Evolutionary conservation across 2,329 filamentous ascomycete genomes (phyloP), one percentile per base, ranked within the genome.

Genomic region (Basipetospora sp.): DNA sequence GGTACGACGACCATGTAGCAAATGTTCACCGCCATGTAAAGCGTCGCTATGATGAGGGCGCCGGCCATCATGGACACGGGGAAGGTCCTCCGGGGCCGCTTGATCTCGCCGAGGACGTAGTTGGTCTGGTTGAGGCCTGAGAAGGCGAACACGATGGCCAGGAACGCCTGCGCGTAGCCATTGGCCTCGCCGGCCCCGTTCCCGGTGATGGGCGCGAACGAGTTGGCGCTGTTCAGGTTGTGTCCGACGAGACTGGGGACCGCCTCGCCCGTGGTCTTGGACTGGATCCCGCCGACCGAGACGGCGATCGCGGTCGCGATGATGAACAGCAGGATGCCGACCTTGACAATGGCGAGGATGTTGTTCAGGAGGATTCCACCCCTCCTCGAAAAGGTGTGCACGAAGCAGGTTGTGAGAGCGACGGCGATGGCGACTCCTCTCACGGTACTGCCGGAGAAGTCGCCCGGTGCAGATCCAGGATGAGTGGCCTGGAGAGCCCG

Each of bases 331-430:
- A 73, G 54, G 2, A 70, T 59, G 31, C 53, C 45, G 18, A 69
- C 48, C 44, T 73, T 73, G 41, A 67, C 44, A 2, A 61, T 49
- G 4, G 67, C 67, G 26, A 72, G 52, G 14, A 58, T 17, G 42
- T 71, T 71, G 47, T 67, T 69, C 18, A 71, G 46, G 17, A 54
- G 46, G 32, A 72, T 68, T 2, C 69, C 69, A 3, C 63, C 65
- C 6, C 59, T 53, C 17, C 69, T 54, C 33, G 64, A 69, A 26
- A 56, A 47, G 2, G 56, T 58, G 41, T 72, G 69, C 2, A 71
- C 55, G 15, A 68, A 52, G 40, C 65, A 65, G 3, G 62, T 58
- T 9, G 61, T 44, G 0, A 57, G 57, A 5, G 63, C 54, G 1
- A 58, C 52, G 3, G 49, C 57, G 18, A 71, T 53, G 0, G 69